A percentile compares a stretch with the other conserved stretches of the same genome.
These are phyloP conservation scores for Saccharum spontaneum DNA, from an alignment of 176 grass and related monocot genomes.

Conservation along the genomic window DNA sequence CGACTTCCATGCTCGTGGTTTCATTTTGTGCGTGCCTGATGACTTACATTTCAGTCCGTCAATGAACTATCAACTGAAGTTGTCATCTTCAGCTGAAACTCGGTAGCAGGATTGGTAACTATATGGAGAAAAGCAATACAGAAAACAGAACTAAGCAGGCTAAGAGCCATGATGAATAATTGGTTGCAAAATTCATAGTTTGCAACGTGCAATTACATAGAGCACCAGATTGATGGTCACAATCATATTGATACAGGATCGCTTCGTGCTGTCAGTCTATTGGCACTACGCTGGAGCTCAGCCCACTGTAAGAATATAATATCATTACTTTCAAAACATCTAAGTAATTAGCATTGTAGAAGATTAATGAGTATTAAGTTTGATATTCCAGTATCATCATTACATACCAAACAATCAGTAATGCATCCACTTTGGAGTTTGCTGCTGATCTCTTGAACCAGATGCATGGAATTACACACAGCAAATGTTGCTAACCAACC, in stretches of 20 bases:
- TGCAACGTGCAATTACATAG: neutral
- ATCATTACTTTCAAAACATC: neutral
- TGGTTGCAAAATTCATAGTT: neutral
- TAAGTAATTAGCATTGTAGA: neutral
- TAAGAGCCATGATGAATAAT: neutral
- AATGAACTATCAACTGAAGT: constrained; percentile 25
- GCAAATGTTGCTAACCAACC: neutral
- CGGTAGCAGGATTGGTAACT: neutral
- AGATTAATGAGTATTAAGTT: neutral
- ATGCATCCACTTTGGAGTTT: neutral
- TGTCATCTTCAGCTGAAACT: neutral
- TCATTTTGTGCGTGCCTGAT: neutral
- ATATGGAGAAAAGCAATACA: neutral
- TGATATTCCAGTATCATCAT: neutral
- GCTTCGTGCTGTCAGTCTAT: neutral
- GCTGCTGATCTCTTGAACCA: neutral
- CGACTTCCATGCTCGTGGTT: neutral
- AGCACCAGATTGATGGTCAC: neutral
- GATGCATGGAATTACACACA: neutral
- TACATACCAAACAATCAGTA: neutral
- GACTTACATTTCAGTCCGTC: constrained; percentile 27
- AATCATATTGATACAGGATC: neutral
- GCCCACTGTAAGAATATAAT: neutral
- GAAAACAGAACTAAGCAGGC: neutral
- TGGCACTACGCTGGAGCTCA: neutral